phyloP scores from a whole-genome alignment of 345 rosid species.

The Boechera divaricarpa region DNA sequence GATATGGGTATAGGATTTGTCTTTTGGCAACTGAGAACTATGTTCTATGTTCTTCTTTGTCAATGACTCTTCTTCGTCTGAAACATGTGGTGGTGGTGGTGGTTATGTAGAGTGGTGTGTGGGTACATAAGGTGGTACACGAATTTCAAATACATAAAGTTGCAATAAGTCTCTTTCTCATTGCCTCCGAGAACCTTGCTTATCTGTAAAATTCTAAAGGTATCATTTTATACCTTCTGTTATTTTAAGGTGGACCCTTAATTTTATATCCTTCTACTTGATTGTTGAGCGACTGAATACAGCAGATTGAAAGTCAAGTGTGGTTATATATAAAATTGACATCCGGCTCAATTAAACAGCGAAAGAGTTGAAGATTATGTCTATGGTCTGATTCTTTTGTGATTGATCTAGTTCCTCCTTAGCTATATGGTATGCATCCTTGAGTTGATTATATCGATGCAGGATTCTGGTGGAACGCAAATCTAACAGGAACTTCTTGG shows the following conservation, averaged over 20 bases:
- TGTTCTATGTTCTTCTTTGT: conserved; percentile 58
- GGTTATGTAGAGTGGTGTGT: conserved; percentile 72
- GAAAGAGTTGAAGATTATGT: not conserved
- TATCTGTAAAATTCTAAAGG: conserved; percentile 34
- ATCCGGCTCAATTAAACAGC: not conserved
- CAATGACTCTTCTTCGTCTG: conserved; percentile 60
- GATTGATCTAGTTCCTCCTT: conserved; percentile 8
- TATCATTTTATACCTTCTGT: conserved; percentile 15
- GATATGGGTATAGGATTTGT: conserved; percentile 61
- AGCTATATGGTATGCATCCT: conserved; percentile 6
- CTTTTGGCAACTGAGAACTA: conserved; percentile 56
- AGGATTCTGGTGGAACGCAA: conserved; percentile 18
- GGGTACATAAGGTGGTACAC: conserved; percentile 82
- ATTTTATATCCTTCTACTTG: conserved; percentile 15
- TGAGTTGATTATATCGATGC: not conserved
- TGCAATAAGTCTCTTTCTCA: conserved; percentile 43
- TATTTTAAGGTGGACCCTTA: not conserved
- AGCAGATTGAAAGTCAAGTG: not conserved
- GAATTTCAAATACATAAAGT: conserved; percentile 59
- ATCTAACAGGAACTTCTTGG: not conserved
- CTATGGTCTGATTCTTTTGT: not conserved
- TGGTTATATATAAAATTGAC: conserved; percentile 3
- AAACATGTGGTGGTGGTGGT: conserved; percentile 60
- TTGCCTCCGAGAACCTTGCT: conserved; percentile 30
- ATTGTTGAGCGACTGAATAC: conserved; percentile 11